Evolutionary conservation across 2,329 filamentous ascomycete species (phyloP), one percentile per base, ranked within the genome.

Genomic region (Pyricularia grisea): DNA sequence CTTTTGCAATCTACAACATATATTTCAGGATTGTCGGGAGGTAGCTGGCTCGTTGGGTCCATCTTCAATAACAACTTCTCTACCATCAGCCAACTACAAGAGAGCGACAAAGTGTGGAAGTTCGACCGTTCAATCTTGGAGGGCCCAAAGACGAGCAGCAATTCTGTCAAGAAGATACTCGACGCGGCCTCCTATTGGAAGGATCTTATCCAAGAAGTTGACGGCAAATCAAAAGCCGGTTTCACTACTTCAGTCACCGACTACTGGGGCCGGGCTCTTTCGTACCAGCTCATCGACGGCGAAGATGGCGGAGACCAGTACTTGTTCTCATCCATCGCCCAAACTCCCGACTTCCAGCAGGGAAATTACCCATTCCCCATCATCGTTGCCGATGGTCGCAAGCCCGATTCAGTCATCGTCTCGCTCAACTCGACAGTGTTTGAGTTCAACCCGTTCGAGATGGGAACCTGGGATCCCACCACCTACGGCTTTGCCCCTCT

Each of bases 181-280:
- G 71, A 74, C 72, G 74, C 75, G 30, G 72, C 73, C 30, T 70
- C 71, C 68, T 93, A 94, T 78, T 93, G 87, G 76, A 77, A 76
- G 6, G 82, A 86, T 36, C 78, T 94, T 7, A 76, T 80, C 20
- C 77, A 83, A 30, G 81, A 87, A n/a, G 90, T 92, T 0, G 70
- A 79, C 0, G 79, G 74, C 25, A 94, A 94, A 80, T 73, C 75
- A 1, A 78, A 89, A 70, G 89, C 89, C 20, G 87, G 88, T 1
- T 93, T 84, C 75, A 81, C 89, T 65, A 87, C 86, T 3, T 91
- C 92, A 10, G 84, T 97, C 69, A 97, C 94, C 0, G 94, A 97
- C 80, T 93, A 93, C 78, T 97, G 93, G 90, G 92, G 92, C 31
- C 90, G 93, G 70, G 92, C 92, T 65, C 84, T 97, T n/a, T 90